These are phyloP conservation scores for Cucurbitaria berberidis DNA, from an alignment of 2,329 filamentous ascomycete genomes.

Conservation along the genomic window DNA sequence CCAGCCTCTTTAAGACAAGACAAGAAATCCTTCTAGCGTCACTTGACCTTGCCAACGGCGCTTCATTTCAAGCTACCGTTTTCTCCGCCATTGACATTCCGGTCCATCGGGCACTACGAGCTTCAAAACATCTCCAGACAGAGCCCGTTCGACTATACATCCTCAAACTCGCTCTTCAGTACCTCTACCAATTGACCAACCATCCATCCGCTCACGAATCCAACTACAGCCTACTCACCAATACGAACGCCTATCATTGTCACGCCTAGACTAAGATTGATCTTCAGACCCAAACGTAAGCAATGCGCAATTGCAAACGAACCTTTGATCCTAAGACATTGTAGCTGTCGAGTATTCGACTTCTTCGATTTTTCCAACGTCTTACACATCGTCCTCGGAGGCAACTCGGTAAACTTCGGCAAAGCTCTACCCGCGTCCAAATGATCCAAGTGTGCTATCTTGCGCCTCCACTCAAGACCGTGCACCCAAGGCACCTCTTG, in stretches of 20 bases:
- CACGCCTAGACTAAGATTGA: conserved; percentile 2
- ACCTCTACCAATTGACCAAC: conserved; percentile 4
- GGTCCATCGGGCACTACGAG: conserved; percentile 11
- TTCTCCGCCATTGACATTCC: conserved; percentile 14
- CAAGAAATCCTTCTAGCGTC: conserved; percentile 34
- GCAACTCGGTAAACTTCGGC: conserved; percentile 33
- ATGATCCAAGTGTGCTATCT: conserved; percentile 45
- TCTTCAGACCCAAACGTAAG: conserved; percentile 12
- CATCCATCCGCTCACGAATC: neutral
- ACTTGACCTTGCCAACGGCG: conserved; percentile 34
- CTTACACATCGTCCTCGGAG: conserved; percentile 8
- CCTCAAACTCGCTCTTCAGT: neutral
- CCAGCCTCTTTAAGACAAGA: conserved; percentile 26
- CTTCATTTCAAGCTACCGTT: conserved; percentile 13
- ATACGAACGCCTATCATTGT: conserved; percentile 1
- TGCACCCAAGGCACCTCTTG: conserved; percentile 37
- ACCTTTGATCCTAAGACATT: conserved; percentile 1
- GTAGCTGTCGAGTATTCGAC: conserved; percentile 3
- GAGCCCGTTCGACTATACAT: conserved; percentile 9
- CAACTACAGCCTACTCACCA: conserved; percentile 1
- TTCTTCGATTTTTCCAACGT: conserved; percentile 8
- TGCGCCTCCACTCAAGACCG: conserved; percentile 36
- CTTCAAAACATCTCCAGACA: conserved; percentile 9
- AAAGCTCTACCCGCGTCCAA: conserved; percentile 22
- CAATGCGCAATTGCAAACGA: neutral